Evolutionary conservation across 768 basidiomycete genomes (phyloP).

Genomic region (Pleurotus pulmonarius): DNA sequence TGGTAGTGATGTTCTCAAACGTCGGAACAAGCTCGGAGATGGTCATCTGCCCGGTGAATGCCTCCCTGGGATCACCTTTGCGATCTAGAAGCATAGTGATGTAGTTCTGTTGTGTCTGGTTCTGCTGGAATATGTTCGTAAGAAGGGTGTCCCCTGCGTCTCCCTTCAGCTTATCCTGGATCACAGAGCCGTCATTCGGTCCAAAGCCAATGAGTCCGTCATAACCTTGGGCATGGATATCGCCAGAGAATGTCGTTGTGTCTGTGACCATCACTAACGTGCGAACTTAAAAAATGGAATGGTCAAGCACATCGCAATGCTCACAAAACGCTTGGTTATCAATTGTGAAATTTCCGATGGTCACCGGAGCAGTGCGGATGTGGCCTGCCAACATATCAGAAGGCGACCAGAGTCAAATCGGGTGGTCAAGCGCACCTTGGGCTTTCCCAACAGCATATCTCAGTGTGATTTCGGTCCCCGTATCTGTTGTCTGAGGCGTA

Average conservation of each 20-base stretch:
- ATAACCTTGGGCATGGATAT: slow-evolving; percentile 59
- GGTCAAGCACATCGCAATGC: slow-evolving; percentile 16
- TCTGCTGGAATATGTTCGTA: slow-evolving; percentile 61
- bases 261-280: slow-evolving; percentile 60
- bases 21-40: slow-evolving; percentile 61
- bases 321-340: slow-evolving; percentile 64
- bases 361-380: slow-evolving; percentile 47
- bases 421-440: slow-evolving; percentile 33
- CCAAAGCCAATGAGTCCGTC: slow-evolving; percentile 76
- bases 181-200: slow-evolving; percentile 67
- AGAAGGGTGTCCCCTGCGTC: slow-evolving; percentile 54
- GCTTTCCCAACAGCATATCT: slow-evolving; percentile 70
- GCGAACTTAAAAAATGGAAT: background rate
- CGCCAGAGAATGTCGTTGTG: slow-evolving; percentile 57
- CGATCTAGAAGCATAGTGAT: slow-evolving; percentile 69
- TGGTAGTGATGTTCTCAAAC: slow-evolving; percentile 55
- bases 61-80: slow-evolving; percentile 45
- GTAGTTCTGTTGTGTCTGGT: slow-evolving; percentile 54
- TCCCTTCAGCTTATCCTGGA: slow-evolving; percentile 48
- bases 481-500: slow-evolving; percentile 47
- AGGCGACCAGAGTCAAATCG: slow-evolving; percentile 6
- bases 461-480: slow-evolving; percentile 53
- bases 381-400: slow-evolving; percentile 36
- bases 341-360: slow-evolving; percentile 56
- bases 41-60: slow-evolving; percentile 62